These are phyloP conservation scores for Aethionema arabicum DNA, from an alignment of 345 rosid species.

Conservation along the genomic window DNA sequence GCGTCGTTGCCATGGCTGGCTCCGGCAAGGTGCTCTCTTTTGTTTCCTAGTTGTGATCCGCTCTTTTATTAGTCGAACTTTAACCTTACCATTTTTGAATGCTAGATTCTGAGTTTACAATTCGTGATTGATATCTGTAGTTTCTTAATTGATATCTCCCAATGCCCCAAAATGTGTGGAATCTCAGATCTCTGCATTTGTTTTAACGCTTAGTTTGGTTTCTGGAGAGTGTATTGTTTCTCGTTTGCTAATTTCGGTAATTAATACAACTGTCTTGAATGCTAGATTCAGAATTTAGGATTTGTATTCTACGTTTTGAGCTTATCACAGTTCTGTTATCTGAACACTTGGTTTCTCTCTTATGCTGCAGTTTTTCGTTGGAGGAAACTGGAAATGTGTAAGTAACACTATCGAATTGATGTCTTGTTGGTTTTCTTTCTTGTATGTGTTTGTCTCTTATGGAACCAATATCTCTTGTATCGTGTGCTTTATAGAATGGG, in stretches of 20 bases:
- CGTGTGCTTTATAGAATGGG: slow-evolving; percentile 60
- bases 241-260: background rate
- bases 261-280: background rate
- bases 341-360: slow-evolving; percentile 8
- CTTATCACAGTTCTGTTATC: background rate
- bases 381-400: slow-evolving; percentile 99
- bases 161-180: background rate
- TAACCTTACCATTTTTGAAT: background rate
- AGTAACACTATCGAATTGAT: slow-evolving; percentile 33
- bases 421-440: background rate
- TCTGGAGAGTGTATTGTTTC: background rate
- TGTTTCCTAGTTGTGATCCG: background rate
- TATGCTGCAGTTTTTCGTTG: slow-evolving; percentile 94
- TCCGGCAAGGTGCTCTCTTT: slow-evolving; percentile 64
- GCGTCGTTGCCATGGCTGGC: slow-evolving; percentile 84
- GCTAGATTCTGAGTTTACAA: background rate
- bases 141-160: background rate
- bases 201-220: slow-evolving; percentile 14
- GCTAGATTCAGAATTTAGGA: background rate
- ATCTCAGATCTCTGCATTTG: background rate
- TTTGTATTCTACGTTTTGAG: background rate
- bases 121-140: background rate
- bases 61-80: slow-evolving; percentile 1
- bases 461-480: slow-evolving; percentile 13
- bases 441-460: background rate